phyloP scores from a whole-genome alignment of 208 protist species.

The Endotrypanum monterogeii region DNA sequence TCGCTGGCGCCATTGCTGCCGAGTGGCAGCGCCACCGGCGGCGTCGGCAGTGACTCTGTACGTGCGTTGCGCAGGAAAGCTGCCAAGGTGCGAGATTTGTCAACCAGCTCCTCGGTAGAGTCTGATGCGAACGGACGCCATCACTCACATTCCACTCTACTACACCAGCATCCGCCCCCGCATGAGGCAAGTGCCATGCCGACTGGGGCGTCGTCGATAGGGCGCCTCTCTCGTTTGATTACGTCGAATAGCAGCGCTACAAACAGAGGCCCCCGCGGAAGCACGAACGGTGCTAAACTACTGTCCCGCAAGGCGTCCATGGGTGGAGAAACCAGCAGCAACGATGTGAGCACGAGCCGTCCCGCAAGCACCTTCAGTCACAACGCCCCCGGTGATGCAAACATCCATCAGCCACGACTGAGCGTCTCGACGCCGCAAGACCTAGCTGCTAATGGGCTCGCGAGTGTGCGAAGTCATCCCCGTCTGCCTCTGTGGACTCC shows the following conservation, averaged over 20 bases:
- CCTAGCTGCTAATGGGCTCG: not conserved
- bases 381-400: not conserved
- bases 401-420: not conserved
- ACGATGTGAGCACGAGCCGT: slow-evolving; percentile 24
- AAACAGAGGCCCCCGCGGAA: not conserved
- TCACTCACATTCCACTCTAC: not conserved
- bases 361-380: slow-evolving; percentile 10
- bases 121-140: slow-evolving; percentile 5
- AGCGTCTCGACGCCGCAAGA: not conserved
- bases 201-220: not conserved
- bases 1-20: slow-evolving; percentile 21
- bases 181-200: not conserved
- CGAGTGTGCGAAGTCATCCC: not conserved
- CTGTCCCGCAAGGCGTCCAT: slow-evolving; percentile 11
- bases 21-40: slow-evolving; percentile 25
- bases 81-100: slow-evolving; percentile 24
- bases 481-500: slow-evolving; percentile 6
- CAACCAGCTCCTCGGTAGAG: slow-evolving; percentile 23
- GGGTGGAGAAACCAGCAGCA: slow-evolving; percentile 15
- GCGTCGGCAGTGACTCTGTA: slow-evolving; percentile 21
- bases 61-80: slow-evolving; percentile 25
- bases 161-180: not conserved
- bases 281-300: slow-evolving; percentile 10
- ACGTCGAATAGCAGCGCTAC: slow-evolving; percentile 4
- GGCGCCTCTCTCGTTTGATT: not conserved